Evolutionary conservation across 139 green algal genomes (phyloP).

Genomic region (Chlamydomonas sp.): DNA sequence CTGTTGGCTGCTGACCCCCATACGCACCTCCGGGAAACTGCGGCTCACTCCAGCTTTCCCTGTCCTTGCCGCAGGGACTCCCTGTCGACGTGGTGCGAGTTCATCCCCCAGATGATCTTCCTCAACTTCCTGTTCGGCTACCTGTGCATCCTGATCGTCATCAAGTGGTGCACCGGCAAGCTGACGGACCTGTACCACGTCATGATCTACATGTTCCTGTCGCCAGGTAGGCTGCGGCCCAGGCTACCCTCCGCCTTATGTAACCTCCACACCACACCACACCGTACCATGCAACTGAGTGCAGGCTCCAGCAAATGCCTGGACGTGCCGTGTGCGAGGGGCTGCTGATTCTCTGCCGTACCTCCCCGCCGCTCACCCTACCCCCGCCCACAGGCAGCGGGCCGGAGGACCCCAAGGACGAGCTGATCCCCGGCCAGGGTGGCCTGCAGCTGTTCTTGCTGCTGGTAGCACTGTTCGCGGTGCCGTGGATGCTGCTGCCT

Average conservation of each 20-base stretch:
- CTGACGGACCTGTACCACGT: slow-evolving; percentile 96
- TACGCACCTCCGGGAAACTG: too few relatives aligned
- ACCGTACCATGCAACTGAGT: too few relatives aligned
- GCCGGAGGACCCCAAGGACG: slow-evolving; percentile 1
- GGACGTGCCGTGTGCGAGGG: too few relatives aligned
- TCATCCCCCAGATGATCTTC: slow-evolving; percentile 96
- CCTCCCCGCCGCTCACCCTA: too few relatives aligned
- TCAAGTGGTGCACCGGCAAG: slow-evolving; percentile 86
- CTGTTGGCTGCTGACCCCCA: neutral
- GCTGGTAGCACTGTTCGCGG: slow-evolving; percentile 77
- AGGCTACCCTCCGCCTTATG: too few relatives aligned
- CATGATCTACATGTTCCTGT: slow-evolving; percentile 99
- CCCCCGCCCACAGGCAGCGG: slow-evolving; percentile 1
- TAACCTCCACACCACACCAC: too few relatives aligned
- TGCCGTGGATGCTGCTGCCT: slow-evolving; percentile 97
- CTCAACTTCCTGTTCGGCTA: slow-evolving; percentile 97
- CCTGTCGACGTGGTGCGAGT: slow-evolving; percentile 91
- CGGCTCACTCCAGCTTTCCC: neutral
- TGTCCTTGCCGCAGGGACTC: slow-evolving; percentile 65
- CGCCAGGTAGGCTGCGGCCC: slow-evolving; percentile 56
- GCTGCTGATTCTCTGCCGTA: too few relatives aligned
- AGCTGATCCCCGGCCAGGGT: slow-evolving; percentile 71
- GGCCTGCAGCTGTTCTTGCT: slow-evolving; percentile 86
- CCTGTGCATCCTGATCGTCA: slow-evolving; percentile 94
- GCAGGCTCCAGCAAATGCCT: too few relatives aligned